These are phyloP conservation scores for Groenewaldozyma sp. DNA, from an alignment of 1,139 yeast genomes.

Conservation along the genomic window DNA sequence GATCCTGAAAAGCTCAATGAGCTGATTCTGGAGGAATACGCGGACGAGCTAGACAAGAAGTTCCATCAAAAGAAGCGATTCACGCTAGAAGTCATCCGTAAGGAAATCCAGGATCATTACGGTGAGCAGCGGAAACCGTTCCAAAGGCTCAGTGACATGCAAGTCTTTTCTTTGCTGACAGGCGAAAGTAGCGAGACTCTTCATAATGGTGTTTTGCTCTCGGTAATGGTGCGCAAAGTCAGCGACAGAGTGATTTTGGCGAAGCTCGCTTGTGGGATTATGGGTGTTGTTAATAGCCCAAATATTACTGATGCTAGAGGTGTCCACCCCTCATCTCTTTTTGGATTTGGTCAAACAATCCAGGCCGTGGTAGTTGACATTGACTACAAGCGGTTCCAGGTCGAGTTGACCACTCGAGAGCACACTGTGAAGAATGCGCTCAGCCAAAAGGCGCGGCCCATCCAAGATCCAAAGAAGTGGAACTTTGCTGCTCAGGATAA, in stretches of 20 bases:
- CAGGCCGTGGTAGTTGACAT: conserved; percentile 70
- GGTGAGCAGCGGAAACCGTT: conserved; percentile 74
- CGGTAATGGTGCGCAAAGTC: conserved; percentile 56
- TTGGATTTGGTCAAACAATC: conserved; percentile 66
- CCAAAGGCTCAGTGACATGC: conserved; percentile 56
- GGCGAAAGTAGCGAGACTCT: conserved; percentile 73
- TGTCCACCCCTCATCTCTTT: conserved; percentile 38
- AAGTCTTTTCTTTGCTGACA: conserved; percentile 81
- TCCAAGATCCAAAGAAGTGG: conserved; percentile 62
- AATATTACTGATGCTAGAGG: conserved; percentile 51
- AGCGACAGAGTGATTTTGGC: conserved; percentile 45
- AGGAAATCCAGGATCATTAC: conserved; percentile 78
- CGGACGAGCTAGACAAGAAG: conserved; percentile 76
- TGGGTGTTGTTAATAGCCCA: conserved; percentile 59
- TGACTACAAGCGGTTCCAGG: conserved; percentile 63
- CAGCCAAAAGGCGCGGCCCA: conserved; percentile 15
- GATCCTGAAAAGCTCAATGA: conserved; percentile 83
- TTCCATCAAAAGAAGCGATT: conserved; percentile 72
- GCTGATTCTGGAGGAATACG: conserved; percentile 82
- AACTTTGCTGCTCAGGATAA: conserved; percentile 62
- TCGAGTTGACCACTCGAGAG: conserved; percentile 61
- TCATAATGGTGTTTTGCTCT: conserved; percentile 62
- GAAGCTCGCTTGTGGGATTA: conserved; percentile 66
- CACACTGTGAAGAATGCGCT: conserved; percentile 58
- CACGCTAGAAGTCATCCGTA: conserved; percentile 77